These are phyloP conservation scores for Rosa rugosa DNA, from an alignment of 306 rosid genomes.

Conservation along the genomic window DNA sequence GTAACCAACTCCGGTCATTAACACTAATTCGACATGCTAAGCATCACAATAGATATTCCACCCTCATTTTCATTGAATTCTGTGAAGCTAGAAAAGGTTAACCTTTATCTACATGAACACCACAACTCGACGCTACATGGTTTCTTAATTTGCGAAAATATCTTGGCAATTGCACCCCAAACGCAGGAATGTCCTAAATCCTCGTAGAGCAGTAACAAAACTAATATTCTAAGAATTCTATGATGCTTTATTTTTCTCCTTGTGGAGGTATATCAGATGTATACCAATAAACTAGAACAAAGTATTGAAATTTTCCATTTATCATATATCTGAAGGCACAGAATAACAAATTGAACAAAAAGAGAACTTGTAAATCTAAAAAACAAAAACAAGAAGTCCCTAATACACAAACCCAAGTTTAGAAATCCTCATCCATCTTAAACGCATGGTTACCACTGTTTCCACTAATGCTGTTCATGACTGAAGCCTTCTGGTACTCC, in stretches of 20 bases:
- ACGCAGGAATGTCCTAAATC: too few relatives aligned
- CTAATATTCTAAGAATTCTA: too few relatives aligned
- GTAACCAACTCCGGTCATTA: too few relatives aligned
- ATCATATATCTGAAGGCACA: background rate
- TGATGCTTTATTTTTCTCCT: too few relatives aligned
- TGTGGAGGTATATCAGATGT: too few relatives aligned
- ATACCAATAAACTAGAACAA: too few relatives aligned
- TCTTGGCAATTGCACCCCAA: background rate
- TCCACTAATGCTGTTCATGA: conserved; percentile 64
- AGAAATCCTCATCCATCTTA: conserved; percentile 70
- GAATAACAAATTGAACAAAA: background rate
- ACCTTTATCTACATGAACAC: background rate
- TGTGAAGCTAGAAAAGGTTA: background rate
- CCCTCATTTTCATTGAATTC: background rate
- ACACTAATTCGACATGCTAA: too few relatives aligned
- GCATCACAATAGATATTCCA: background rate
- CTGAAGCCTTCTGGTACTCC: conserved; percentile 79
- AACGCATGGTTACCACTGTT: conserved; percentile 54
- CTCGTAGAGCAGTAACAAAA: too few relatives aligned
- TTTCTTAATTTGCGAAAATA: background rate
- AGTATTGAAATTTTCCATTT: background rate
- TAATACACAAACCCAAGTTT: background rate
- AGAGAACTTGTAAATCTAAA: background rate
- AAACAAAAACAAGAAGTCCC: background rate
- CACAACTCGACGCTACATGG: background rate